phyloP scores from a whole-genome alignment of 306 rosid species.

The Oemleria cerasiformis region DNA sequence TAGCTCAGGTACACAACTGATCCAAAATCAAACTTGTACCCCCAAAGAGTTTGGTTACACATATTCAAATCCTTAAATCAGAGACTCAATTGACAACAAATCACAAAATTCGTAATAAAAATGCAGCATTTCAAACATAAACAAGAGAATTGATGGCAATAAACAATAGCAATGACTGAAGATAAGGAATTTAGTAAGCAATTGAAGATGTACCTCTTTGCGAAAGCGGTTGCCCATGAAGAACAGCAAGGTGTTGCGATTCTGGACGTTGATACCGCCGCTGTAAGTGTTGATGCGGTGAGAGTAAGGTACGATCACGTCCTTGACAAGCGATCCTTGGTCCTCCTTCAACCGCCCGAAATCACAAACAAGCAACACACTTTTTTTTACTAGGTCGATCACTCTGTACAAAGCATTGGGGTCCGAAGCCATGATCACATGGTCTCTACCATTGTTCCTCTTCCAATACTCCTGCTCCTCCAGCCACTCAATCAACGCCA shows the following conservation, averaged over 20 bases:
- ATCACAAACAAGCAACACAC: slow-evolving; percentile 71
- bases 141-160: background rate
- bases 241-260: slow-evolving; percentile 70
- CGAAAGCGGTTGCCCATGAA: slow-evolving; percentile 96
- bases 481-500: slow-evolving; percentile 72
- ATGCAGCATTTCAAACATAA: slow-evolving; percentile 8
- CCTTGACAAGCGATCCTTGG: slow-evolving; percentile 89
- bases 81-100: background rate
- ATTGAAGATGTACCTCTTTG: slow-evolving; percentile 59
- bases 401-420: slow-evolving; percentile 82
- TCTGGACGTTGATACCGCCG: slow-evolving; percentile 47
- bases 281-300: slow-evolving; percentile 58
- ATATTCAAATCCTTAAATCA: background rate
- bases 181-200: background rate
- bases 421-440: slow-evolving; percentile 83
- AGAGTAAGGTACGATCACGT: slow-evolving; percentile 78
- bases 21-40: background rate
- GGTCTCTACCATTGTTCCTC: slow-evolving; percentile 77
- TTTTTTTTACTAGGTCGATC: slow-evolving; percentile 55
- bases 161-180: background rate
- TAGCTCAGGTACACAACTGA: slow-evolving; percentile 4
- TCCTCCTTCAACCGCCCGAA: slow-evolving; percentile 74
- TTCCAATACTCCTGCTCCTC: slow-evolving; percentile 77
- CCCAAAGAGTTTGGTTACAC: background rate
- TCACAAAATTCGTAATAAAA: background rate